Conservation (phyloP, 306 rosid genomes). For the Hippophae tibetana region DNA sequence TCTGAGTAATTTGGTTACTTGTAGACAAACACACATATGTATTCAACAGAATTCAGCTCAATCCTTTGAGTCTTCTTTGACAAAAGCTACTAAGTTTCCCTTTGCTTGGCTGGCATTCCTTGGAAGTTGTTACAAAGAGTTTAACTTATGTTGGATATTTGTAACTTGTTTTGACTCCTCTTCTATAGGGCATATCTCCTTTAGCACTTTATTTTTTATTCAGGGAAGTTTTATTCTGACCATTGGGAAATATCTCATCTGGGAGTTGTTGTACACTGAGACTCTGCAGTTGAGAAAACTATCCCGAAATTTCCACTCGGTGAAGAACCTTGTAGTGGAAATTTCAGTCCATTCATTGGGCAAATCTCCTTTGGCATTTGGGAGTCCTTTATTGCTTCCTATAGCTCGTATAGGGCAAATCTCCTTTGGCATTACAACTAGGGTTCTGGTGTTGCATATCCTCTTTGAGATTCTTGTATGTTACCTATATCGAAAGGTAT, state of each 20-base stretch:
- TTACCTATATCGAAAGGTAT: slow-evolving; percentile 25
- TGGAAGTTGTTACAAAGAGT: slow-evolving; percentile 18
- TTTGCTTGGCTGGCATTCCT: slow-evolving; percentile 31
- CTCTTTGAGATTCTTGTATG: slow-evolving; percentile 29
- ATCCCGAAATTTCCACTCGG: slow-evolving; percentile 29
- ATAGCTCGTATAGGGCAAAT: slow-evolving; percentile 42
- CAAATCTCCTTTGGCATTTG: slow-evolving; percentile 99
- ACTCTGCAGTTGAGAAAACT: slow-evolving; percentile 33
- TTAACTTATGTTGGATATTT: slow-evolving; percentile 15
- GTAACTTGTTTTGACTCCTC: slow-evolving; percentile 20
- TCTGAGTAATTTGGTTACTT: slow-evolving; percentile 9
- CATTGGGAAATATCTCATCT: slow-evolving; percentile 16
- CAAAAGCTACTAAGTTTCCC: slow-evolving; percentile 35
- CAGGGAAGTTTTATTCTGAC: slow-evolving; percentile 18
- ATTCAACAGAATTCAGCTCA: slow-evolving; percentile 23
- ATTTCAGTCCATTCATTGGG: slow-evolving; percentile 49
- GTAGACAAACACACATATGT: slow-evolving; percentile 1
- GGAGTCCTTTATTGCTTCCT: slow-evolving; percentile 44
- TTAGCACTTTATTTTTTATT: slow-evolving; percentile 23
- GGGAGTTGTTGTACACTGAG: slow-evolving; percentile 20
- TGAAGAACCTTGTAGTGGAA: slow-evolving; percentile 32
- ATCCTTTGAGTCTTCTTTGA: slow-evolving; percentile 89
- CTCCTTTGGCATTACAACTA: slow-evolving; percentile 42
- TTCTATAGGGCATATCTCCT: slow-evolving; percentile 40
- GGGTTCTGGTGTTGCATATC: slow-evolving; percentile 32